Base-by-base conservation (phyloP, 495 filamentous ascomycete genomes). In the Recurvomyces mirabilis region DNA sequence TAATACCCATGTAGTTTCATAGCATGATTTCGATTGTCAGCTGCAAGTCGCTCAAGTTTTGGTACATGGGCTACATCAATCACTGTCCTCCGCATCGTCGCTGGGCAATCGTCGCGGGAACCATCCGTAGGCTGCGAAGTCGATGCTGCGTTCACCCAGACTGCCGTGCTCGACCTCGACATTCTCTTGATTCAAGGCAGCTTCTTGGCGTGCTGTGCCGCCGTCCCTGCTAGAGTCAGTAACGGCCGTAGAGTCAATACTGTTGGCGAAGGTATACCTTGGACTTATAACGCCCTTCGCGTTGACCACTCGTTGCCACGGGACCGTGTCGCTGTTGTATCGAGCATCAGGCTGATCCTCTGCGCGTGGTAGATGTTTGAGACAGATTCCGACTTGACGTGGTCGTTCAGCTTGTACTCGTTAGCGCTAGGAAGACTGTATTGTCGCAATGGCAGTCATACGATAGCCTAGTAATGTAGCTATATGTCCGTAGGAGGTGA, bases 301-400 rank as follows among this genome's bases (percentile, higher is more conserved):
- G 56, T 88, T 93, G 49, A 95, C 82, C 10, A 96, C 86, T 35
- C 89, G 69, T 66, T 95, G 89, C 89, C 89, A 96, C 3, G 88
- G 89, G 10, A 94, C 87, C 53, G 84, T 94, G 14, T 62, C 68
- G 43, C 70, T 65, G 55, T 94, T 74, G 62, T 79, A 93, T 41
- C 54, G 59, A 39, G 51, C 45, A 53, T 63, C 41, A 49, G 49
- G 26, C 55, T 60, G 19, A 63, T 53, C 60, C 60, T 55, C 35
- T 41, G 54, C 51, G 1, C 62, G 55, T 2, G 89, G 75, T 13
- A 96, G 78, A 52, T 91, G 79, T 58, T 94, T 94, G 1, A 95
- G 74, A 55, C 79, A 86, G 21, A 88, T 67, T 20, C 89, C 88
- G 22, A 96, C 88, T 64, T 95, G 87, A 12, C 51, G 38, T n/a